These are phyloP conservation scores for Brassica nigra DNA, from an alignment of 345 rosid genomes.

Conservation along the genomic window DNA sequence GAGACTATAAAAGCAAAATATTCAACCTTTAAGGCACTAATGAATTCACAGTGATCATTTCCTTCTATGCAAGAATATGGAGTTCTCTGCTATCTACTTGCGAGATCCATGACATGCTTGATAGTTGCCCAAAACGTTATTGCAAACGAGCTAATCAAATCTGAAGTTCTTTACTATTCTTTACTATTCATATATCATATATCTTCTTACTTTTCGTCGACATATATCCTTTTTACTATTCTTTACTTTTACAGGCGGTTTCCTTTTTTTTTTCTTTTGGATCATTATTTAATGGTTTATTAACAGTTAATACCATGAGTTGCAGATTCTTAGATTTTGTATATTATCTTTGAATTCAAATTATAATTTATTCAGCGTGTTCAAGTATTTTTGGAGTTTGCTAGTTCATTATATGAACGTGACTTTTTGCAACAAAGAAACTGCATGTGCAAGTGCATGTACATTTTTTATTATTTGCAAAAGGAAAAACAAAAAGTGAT, in stretches of 20 bases:
- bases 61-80: slow-evolving; percentile 50
- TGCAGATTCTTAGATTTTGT: not conserved
- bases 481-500: not conserved
- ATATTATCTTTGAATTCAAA: not conserved
- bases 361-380: not conserved
- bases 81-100: slow-evolving; percentile 58
- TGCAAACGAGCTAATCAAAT: slow-evolving; percentile 44
- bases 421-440: slow-evolving; percentile 12
- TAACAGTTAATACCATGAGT: not conserved
- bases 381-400: too few relatives aligned
- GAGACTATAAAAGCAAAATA: slow-evolving; percentile 34
- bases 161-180: slow-evolving; percentile 14
- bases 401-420: slow-evolving; percentile 1
- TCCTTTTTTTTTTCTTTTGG: not conserved
- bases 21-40: slow-evolving; percentile 42
- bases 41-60: slow-evolving; percentile 44
- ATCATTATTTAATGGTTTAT: not conserved
- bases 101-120: slow-evolving; percentile 49
- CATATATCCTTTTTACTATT: not conserved
- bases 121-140: slow-evolving; percentile 42
- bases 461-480: not conserved
- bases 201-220: too few relatives aligned
- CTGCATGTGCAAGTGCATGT: not conserved
- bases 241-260: not conserved
- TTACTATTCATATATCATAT: too few relatives aligned